Conservation (phyloP, 257 asterid genomes). For the Agastache rugosa region DNA sequence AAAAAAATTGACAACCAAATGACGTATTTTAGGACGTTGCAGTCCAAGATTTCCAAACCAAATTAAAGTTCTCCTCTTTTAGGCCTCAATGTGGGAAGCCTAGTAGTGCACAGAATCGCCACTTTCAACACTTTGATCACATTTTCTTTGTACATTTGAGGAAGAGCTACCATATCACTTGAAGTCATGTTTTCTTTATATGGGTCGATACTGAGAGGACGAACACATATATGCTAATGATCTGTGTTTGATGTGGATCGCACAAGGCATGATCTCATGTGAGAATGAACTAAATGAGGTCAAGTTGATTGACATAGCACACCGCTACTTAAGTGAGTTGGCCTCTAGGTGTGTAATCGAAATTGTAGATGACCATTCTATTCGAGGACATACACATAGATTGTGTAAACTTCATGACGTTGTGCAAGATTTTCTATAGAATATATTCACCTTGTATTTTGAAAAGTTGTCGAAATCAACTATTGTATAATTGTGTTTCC, state of each 20-base stretch:
- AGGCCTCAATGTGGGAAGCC: slow-evolving; percentile 78
- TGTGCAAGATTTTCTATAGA: too few relatives aligned
- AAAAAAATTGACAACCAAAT: not conserved
- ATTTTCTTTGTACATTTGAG: slow-evolving; percentile 56
- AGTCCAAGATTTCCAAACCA: too few relatives aligned
- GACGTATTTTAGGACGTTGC: too few relatives aligned
- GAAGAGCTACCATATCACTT: slow-evolving; percentile 37
- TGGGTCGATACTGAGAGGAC: slow-evolving; percentile 7
- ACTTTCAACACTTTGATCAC: slow-evolving; percentile 73
- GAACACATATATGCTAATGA: accelerated
- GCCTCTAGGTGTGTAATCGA: slow-evolving; percentile 28
- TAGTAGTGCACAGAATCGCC: slow-evolving; percentile 82
- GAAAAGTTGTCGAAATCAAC: too few relatives aligned
- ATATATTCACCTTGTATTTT: too few relatives aligned
- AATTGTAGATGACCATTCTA: not conserved
- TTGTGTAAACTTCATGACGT: not conserved
- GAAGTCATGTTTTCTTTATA: slow-evolving; percentile 23
- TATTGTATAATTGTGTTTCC: too few relatives aligned
- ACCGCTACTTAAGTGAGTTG: slow-evolving; percentile 18
- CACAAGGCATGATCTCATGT: slow-evolving; percentile 22
- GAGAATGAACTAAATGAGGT: not conserved
- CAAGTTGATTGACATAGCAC: slow-evolving; percentile 5
- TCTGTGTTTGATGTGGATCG: slow-evolving; percentile 5
- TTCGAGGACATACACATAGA: not conserved
- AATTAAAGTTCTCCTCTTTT: too few relatives aligned